Conservation (phyloP, 139 green algal genomes). For the Closterium sp. region DNA sequence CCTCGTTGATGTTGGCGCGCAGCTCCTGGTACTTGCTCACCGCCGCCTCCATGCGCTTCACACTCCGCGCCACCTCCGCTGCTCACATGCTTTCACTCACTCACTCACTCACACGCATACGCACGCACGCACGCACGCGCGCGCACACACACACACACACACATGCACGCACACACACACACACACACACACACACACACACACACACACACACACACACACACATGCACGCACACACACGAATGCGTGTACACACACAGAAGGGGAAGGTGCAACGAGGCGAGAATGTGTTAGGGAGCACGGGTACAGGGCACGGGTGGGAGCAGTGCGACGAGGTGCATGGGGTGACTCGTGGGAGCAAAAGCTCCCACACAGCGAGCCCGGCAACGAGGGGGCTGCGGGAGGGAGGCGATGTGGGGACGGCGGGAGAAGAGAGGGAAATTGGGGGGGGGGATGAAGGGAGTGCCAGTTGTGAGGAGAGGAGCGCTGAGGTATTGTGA, state of each 20-base stretch:
- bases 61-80: slow-evolving; percentile 1
- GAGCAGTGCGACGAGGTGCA: no score
- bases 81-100: not conserved
- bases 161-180: not conserved
- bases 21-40: slow-evolving; percentile 69
- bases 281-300: no score
- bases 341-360: no score
- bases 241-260: not conserved
- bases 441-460: no score
- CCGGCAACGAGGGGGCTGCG: no score
- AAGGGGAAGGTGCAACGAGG: not conserved
- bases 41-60: slow-evolving; percentile 31
- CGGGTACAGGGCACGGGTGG: no score
- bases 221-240: not conserved
- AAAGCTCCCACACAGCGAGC: no score
- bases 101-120: not conserved
- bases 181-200: not conserved
- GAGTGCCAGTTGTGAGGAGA: no score
- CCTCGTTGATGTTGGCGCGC: slow-evolving; percentile 73
- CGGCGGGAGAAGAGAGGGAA: no score
- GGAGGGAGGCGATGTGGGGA: no score
- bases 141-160: not conserved
- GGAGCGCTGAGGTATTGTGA: not conserved
- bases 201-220: no score
- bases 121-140: no score